phyloP scores from a whole-genome alignment of 805 yeast species.

The Yamadazyma kitorensis region DNA sequence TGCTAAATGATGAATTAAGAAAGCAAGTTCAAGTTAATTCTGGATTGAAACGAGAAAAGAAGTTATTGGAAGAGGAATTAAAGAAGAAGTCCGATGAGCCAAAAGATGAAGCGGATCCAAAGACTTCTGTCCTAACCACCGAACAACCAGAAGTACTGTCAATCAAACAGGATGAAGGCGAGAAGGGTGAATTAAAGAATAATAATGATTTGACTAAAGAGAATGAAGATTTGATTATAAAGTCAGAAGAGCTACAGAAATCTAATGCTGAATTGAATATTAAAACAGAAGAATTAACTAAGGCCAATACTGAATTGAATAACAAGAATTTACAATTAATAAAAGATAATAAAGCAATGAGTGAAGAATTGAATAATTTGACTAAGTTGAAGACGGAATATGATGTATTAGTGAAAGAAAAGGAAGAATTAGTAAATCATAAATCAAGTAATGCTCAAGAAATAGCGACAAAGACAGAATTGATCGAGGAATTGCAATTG shows the following conservation, averaged over 20 bases:
- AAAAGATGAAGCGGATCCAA: conserved; percentile 1
- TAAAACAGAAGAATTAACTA: conserved; percentile 2
- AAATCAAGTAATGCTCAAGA: conserved; percentile 9
- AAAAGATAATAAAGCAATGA: neutral
- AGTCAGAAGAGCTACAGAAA: conserved; percentile 6
- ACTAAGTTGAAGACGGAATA: neutral
- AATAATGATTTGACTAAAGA: conserved; percentile 4
- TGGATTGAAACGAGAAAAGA: conserved; percentile 15
- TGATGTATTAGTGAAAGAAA: conserved; percentile 1
- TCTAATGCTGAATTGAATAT: conserved; percentile 1
- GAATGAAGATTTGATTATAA: conserved; percentile 10
- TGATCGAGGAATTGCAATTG: conserved; percentile 15
- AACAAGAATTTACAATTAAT: neutral
- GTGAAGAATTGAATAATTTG: neutral
- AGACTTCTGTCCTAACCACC: neutral
- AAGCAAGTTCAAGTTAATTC: conserved; percentile 35
- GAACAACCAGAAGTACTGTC: no score
- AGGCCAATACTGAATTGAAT: conserved; percentile 1
- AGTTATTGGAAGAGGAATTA: conserved; percentile 7
- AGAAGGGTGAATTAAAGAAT: conserved; percentile 1
- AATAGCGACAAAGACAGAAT: neutral
- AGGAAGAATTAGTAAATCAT: conserved; percentile 2
- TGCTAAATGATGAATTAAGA: conserved; percentile 67
- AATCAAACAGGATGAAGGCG: conserved; percentile 1
- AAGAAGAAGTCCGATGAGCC: conserved; percentile 5